Evolutionary conservation across 108 stramenopile species (phyloP).

Genomic region (Seminavis robusta): DNA sequence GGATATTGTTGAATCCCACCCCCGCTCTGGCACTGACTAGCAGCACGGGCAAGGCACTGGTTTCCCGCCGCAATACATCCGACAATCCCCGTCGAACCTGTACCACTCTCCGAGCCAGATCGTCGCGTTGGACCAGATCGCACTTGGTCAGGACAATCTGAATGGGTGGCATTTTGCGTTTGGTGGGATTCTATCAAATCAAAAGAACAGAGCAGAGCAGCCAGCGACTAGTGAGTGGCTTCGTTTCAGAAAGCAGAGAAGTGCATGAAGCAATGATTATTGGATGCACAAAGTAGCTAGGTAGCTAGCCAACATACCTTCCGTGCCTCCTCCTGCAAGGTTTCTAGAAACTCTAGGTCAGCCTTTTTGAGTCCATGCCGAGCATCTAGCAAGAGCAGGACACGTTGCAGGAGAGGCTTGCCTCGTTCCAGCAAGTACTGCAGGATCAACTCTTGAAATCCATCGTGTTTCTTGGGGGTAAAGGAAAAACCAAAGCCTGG

Average conservation of each 20-base stretch:
- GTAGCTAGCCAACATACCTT: neutral
- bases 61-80: conserved; percentile 60
- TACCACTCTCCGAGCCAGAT: conserved; percentile 67
- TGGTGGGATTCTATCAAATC: neutral
- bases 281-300: too few species aligned
- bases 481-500: conserved; percentile 89
- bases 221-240: too few species aligned
- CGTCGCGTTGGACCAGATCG: conserved; percentile 68
- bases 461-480: conserved; percentile 40
- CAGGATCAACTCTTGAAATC: conserved; percentile 64
- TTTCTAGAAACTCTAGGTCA: conserved; percentile 61
- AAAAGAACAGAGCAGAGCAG: neutral
- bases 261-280: too few species aligned
- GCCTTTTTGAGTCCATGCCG: conserved; percentile 79
- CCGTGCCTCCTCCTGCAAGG: conserved; percentile 44
- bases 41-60: conserved; percentile 69
- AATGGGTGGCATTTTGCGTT: conserved; percentile 64
- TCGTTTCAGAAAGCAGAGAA: too few species aligned
- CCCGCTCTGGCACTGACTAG: conserved; percentile 70
- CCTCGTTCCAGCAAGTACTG: conserved; percentile 58
- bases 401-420: conserved; percentile 53
- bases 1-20: conserved; percentile 49
- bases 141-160: conserved; percentile 85
- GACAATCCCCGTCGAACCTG: conserved; percentile 67
- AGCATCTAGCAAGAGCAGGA: conserved; percentile 73